phyloP scores from a whole-genome alignment of 129 eudicot species.

The Tanacetum coccineum region DNA sequence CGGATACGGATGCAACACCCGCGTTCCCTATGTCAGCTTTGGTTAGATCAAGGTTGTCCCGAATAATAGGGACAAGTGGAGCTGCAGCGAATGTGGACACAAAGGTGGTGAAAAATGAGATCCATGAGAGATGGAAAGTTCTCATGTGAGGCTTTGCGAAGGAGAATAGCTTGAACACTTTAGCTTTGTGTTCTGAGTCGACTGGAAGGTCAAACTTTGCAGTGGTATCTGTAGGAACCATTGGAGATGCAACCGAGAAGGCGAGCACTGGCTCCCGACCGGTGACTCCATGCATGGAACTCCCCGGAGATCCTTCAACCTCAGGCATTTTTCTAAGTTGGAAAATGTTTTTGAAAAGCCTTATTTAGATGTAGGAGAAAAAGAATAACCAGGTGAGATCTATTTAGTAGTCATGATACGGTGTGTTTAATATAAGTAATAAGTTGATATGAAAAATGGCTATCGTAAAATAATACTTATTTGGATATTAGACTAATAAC shows the following conservation, averaged over 20 bases:
- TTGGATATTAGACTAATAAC: too few relatives aligned
- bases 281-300: conserved; percentile 41
- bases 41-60: conserved; percentile 53
- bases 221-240: conserved; percentile 25
- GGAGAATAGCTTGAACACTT: conserved; percentile 39
- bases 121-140: conserved; percentile 60
- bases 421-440: too few relatives aligned
- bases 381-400: too few relatives aligned
- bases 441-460: too few relatives aligned
- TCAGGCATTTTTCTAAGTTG: not conserved
- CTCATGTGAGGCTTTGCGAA: conserved; percentile 58
- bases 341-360: too few relatives aligned
- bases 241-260: conserved; percentile 32
- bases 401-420: too few relatives aligned
- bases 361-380: too few relatives aligned
- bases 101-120: conserved; percentile 49
- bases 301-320: conserved; percentile 39
- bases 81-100: conserved; percentile 63
- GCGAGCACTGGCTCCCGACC: conserved; percentile 30
- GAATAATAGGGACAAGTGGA: conserved; percentile 56
- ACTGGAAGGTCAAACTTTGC: conserved; percentile 45
- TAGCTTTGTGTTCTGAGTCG: conserved; percentile 58
- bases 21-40: conserved; percentile 60
- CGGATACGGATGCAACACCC: conserved; percentile 52
- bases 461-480: too few relatives aligned